These are phyloP conservation scores for Syzygium aromaticum DNA, from an alignment of 345 rosid genomes.

Conservation along the genomic window DNA sequence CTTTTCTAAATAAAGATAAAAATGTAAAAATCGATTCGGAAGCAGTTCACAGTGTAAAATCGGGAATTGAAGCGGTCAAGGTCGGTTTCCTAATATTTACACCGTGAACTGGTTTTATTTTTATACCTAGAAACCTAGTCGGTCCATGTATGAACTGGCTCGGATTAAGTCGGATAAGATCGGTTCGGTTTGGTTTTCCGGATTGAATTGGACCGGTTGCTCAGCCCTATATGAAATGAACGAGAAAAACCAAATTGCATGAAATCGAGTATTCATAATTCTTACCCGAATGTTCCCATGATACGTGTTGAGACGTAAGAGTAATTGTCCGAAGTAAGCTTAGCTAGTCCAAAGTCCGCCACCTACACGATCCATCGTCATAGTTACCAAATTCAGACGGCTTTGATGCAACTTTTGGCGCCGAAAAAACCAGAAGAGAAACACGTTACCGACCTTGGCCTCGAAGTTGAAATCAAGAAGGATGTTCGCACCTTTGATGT, in stretches of 20 bases:
- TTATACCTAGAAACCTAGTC: not conserved
- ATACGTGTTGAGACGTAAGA: slow-evolving; percentile 92
- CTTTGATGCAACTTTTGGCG: no score
- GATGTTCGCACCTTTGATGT: slow-evolving; percentile 84
- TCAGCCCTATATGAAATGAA: not conserved
- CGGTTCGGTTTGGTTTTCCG: not conserved
- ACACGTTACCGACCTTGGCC: slow-evolving; percentile 41
- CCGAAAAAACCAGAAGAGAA: not conserved
- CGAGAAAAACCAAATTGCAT: not conserved
- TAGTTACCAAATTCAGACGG: not conserved
- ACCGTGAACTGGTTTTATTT: not conserved
- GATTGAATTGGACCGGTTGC: not conserved
- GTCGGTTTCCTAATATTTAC: not conserved
- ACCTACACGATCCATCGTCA: slow-evolving; percentile 28
- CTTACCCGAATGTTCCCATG: slow-evolving; percentile 95
- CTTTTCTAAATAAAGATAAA: not conserved
- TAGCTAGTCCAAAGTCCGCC: slow-evolving; percentile 95
- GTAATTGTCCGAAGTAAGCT: slow-evolving; percentile 48
- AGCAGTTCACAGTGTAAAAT: not conserved
- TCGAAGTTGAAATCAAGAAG: slow-evolving; percentile 67
- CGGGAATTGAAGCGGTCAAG: not conserved
- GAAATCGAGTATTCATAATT: not conserved
- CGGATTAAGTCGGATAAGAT: not conserved
- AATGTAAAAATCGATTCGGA: not conserved
- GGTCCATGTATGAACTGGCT: not conserved